phyloP scores from a whole-genome alignment of 78 protist species.

The Emiliania huxleyi region DNA sequence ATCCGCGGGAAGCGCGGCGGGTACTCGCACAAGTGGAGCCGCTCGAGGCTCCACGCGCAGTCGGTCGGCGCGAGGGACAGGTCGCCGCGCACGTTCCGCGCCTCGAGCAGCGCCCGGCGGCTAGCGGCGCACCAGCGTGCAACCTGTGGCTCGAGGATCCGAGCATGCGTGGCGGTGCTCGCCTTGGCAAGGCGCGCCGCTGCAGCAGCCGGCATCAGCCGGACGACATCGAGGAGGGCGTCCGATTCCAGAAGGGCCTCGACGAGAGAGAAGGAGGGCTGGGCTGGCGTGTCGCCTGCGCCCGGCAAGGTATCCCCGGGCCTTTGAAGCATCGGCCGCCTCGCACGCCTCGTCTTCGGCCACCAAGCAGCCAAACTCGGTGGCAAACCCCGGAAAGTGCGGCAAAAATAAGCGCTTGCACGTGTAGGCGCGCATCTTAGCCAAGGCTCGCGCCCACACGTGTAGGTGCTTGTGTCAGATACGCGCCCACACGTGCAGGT shows the following conservation, averaged over 20 bases:
- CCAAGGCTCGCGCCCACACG: no score
- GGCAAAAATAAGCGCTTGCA: no score
- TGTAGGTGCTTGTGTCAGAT: no score
- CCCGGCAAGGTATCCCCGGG: no score
- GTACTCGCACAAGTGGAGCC: neutral
- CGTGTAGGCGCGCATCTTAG: no score
- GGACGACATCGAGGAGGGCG: neutral
- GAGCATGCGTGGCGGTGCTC: neutral
- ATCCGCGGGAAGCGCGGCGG: slow-evolving; percentile 5
- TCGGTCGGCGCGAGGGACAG: neutral
- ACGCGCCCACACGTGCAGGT: no score
- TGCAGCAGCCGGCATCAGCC: neutral
- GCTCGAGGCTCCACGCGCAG: neutral
- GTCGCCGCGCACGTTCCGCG: neutral
- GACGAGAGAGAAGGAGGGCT: neutral
- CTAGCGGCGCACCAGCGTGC: neutral
- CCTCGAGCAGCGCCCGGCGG: neutral
- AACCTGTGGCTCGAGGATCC: no score
- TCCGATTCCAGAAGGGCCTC: neutral
- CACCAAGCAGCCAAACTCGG: no score
- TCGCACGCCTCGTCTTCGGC: no score
- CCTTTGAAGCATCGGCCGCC: no score
- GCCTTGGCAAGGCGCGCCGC: neutral
- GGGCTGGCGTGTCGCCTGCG: no score
- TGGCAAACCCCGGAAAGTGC: no score